phyloP scores from a whole-genome alignment of 129 eudicot species.

The Arctium lappa region DNA sequence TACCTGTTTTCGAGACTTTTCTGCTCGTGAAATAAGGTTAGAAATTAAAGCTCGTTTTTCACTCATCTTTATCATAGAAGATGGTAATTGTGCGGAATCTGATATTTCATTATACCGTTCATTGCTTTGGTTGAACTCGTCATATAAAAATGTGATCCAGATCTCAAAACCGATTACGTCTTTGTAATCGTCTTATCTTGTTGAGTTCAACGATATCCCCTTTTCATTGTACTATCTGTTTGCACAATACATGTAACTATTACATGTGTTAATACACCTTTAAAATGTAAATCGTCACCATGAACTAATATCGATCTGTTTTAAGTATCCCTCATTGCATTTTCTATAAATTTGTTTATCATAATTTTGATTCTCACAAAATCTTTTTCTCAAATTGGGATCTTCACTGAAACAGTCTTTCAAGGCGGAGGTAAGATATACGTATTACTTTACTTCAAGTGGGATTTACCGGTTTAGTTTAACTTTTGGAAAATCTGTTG shows the following conservation, averaged over 20 bases:
- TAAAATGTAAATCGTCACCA: not conserved
- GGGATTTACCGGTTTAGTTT: no score
- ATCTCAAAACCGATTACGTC: not conserved
- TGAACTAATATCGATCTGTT: no score
- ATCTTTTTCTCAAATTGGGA: no score
- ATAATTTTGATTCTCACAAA: no score
- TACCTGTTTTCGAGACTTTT: slow-evolving; percentile 94
- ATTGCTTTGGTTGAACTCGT: not conserved
- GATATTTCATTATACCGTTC: not conserved
- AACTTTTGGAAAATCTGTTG: no score
- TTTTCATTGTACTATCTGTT: no score
- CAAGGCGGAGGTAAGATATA: no score
- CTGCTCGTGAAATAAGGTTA: slow-evolving; percentile 54
- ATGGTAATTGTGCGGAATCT: not conserved
- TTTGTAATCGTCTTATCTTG: not conserved
- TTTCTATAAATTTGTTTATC: not conserved
- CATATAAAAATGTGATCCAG: not conserved
- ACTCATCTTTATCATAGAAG: not conserved
- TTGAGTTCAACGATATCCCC: no score
- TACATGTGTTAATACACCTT: no score
- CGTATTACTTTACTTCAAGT: no score
- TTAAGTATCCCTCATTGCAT: not conserved
- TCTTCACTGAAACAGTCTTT: no score
- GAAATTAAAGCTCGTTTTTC: not conserved
- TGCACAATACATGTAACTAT: no score